phyloP scores from a whole-genome alignment of 2,329 filamentous ascomycete genomes.

The Clarireedia monteithiana region DNA sequence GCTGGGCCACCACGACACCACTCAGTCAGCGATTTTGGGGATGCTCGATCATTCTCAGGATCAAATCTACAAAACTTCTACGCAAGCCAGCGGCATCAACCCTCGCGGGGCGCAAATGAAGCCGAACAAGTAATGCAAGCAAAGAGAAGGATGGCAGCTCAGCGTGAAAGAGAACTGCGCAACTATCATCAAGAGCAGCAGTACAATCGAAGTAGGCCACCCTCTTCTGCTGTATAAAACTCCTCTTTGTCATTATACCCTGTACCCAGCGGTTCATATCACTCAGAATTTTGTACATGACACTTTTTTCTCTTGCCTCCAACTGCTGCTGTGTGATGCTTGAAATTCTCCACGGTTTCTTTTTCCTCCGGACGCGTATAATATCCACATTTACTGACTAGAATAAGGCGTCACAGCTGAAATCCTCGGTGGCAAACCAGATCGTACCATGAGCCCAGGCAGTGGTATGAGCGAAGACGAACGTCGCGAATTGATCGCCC shows the following conservation, averaged over 20 bases:
- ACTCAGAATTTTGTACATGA: slow-evolving; percentile 30
- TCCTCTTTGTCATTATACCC: slow-evolving; percentile 22
- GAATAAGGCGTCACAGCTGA: slow-evolving; percentile 55
- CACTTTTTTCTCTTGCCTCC: slow-evolving; percentile 27
- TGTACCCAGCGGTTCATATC: slow-evolving; percentile 29
- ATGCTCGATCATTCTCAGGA: slow-evolving; percentile 62
- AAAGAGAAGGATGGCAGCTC: slow-evolving; percentile 97
- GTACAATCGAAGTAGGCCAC: slow-evolving; percentile 97
- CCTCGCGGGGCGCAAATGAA: slow-evolving; percentile 75
- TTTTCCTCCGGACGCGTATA: slow-evolving; percentile 8
- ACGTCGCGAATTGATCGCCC: slow-evolving; percentile 89
- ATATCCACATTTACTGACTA: slow-evolving; percentile 30
- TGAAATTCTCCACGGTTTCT: slow-evolving; percentile 10
- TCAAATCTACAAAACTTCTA: slow-evolving; percentile 91
- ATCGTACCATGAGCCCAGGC: slow-evolving; percentile 76
- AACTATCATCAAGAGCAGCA: slow-evolving; percentile 99
- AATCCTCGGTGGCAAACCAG: slow-evolving; percentile 66
- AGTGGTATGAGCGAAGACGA: slow-evolving; percentile 87
- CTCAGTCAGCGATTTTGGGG: slow-evolving; percentile 73
- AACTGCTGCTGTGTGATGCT: slow-evolving; percentile 32
- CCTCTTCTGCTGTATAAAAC: slow-evolving; percentile 60
- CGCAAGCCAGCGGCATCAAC: slow-evolving; percentile 85
- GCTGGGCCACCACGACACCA: slow-evolving; percentile 65
- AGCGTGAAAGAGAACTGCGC: slow-evolving; percentile 96
- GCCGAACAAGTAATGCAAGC: slow-evolving; percentile 98